These are phyloP conservation scores for Diplosphaera chodatii DNA, from an alignment of 139 green algal species.

Conservation along the genomic window DNA sequence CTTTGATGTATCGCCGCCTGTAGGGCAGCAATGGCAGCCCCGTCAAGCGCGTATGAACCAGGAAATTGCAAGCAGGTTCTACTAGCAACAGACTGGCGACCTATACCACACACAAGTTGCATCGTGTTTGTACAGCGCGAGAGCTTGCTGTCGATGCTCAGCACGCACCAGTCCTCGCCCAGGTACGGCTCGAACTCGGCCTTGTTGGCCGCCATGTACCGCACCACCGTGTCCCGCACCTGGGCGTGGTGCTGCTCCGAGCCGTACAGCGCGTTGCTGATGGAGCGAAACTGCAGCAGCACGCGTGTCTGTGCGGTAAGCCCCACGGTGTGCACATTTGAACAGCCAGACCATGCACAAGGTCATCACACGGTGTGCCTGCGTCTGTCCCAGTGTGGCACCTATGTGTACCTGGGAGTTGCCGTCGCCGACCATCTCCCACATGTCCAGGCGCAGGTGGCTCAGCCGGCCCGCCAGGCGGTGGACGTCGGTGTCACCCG, in stretches of 20 bases:
- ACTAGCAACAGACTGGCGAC: too few relatives aligned
- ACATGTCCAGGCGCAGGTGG: conserved; percentile 53
- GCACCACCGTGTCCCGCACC: conserved; percentile 36
- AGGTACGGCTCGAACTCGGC: conserved; percentile 44
- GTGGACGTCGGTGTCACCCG: conserved; percentile 10
- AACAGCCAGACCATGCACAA: too few relatives aligned
- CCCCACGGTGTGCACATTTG: too few relatives aligned
- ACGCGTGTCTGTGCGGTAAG: too few relatives aligned
- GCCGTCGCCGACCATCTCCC: conserved; percentile 47
- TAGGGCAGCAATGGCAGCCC: too few relatives aligned
- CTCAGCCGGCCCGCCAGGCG: conserved; percentile 35
- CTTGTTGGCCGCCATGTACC: conserved; percentile 35
- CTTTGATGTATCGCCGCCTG: conserved; percentile 27
- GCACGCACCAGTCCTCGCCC: conserved; percentile 30
- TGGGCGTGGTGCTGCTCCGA: conserved; percentile 37
- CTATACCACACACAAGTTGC: too few relatives aligned
- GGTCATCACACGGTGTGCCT: too few relatives aligned
- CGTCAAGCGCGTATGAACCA: too few relatives aligned
- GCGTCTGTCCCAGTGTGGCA: too few relatives aligned
- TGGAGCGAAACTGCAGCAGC: conserved; percentile 47
- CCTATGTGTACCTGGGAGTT: conserved; percentile 61
- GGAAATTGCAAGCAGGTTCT: too few relatives aligned
- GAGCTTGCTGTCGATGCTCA: too few relatives aligned
- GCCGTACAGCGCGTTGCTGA: conserved; percentile 53
- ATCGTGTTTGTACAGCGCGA: too few relatives aligned